Evolutionary conservation across 169 alveolate species (phyloP), one percentile per base, ranked within the genome.

Genomic region (Sarcocystis neurona): DNA sequence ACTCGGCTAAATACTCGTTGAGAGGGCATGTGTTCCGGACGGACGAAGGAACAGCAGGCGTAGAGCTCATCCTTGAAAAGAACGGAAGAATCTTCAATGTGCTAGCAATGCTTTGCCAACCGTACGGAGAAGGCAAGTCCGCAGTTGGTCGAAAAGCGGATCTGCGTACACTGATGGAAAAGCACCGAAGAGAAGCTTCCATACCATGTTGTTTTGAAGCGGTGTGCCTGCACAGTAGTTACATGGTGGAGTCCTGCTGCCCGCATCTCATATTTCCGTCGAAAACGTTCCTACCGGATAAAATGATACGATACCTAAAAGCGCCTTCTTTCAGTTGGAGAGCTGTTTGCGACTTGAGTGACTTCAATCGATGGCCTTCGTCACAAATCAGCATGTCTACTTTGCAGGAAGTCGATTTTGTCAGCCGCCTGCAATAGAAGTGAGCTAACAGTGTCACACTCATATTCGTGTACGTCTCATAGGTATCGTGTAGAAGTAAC

Each of bases 321-420:
- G 58, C 32, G 18, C 48, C 30, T 44, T 44, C 3, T n/a, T 70
- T 84, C 44, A 85, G 75, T 15, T 72, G 84, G 39, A 47, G 44
- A 12, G 84, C 58, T 15, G 90, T 85, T 34, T 68, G 90, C 0
- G 90, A 70, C 43, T 39, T 48, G 32, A 68, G 43, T 30, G 90
- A 85, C 39, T 79, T 78, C 50, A 85, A 56, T 3, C 90, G 84
- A 44, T 85, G 90, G 47, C 90, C 90, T 41, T 85, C 90, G 84
- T 85, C 90, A 44, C 90, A 85, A 2, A 85, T 41, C 15, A 85
- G 44, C 2, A 85, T 37, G 70, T 85, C 90, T 0, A 85, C 47
- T 12, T 20, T 20, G 70, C 82, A 85, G 48, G 90, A 37, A 12
- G 72, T 37, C 15, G 56, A 23, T 8, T 56, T 56, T 23, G 48